A percentile compares a stretch with the other conserved stretches of the same genome.
Conservation (phyloP, 164 flowering plant species). For the Houttuynia cordata region DNA sequence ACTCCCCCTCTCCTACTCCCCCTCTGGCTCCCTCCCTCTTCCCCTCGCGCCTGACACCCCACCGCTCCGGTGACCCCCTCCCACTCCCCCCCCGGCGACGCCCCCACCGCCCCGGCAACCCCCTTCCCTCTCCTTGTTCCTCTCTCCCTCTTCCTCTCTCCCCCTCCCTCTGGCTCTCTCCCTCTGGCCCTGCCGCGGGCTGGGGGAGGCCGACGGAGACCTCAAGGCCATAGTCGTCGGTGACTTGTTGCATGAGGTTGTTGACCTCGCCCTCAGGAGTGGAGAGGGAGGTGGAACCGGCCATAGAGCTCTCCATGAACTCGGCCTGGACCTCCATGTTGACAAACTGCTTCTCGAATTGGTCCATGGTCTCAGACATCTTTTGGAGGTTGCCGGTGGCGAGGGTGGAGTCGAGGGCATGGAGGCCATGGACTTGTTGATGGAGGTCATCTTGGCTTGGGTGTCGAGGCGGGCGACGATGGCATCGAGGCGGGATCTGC, state of each 20-base stretch:
- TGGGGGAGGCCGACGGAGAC: slow-evolving; percentile 14
- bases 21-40: no score
- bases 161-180: no score
- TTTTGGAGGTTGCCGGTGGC: slow-evolving; percentile 13
- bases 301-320: slow-evolving; percentile 15
- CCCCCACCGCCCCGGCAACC: no score
- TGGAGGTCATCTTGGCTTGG: slow-evolving; percentile 11
- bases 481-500: slow-evolving; percentile 17
- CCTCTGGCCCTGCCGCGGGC: no score
- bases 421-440: slow-evolving; percentile 12
- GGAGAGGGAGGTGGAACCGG: slow-evolving; percentile 13
- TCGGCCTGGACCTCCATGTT: slow-evolving; percentile 19
- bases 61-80: no score
- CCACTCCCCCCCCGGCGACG: no score
- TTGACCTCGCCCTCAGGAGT: slow-evolving; percentile 14
- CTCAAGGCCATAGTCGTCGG: slow-evolving; percentile 15
- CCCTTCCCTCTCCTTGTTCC: no score
- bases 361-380: slow-evolving; percentile 16
- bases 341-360: slow-evolving; percentile 14
- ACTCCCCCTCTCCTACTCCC: no score
- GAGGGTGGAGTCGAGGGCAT: slow-evolving; percentile 12
- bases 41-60: no score
- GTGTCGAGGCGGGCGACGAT: slow-evolving; percentile 15
- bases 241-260: slow-evolving; percentile 17
- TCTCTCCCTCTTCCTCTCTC: no score